phyloP scores from a whole-genome alignment of 371 early-diverging fungal genomes.

The Mycotypha africana region DNA sequence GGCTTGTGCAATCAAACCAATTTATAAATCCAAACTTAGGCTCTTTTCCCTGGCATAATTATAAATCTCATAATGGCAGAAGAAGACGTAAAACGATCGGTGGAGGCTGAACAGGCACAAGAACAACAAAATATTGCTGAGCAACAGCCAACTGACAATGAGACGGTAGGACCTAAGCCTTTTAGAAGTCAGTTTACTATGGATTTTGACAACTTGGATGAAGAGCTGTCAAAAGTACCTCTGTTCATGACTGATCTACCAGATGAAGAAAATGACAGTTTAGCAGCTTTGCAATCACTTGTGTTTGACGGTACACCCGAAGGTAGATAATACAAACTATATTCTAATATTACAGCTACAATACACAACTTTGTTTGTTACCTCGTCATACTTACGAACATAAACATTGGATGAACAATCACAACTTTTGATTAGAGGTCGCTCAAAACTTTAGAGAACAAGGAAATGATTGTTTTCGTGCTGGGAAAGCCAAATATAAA shows the following conservation, averaged over 20 bases:
- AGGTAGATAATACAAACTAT: constrained; percentile 43
- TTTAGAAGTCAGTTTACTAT: constrained; percentile 27
- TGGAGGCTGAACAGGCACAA: too few species aligned
- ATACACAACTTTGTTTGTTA: not conserved
- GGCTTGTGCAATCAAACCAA: too few species aligned
- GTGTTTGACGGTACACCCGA: constrained; percentile 94
- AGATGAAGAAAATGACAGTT: constrained; percentile 72
- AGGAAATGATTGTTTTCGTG: constrained; percentile 89
- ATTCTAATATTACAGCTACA: not conserved
- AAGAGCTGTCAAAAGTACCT: constrained; percentile 73
- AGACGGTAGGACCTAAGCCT: constrained; percentile 22
- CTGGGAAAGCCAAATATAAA: constrained; percentile 59
- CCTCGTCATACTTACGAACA: not conserved
- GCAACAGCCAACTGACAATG: not conserved
- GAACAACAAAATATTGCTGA: not conserved
- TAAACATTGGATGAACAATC: not conserved
- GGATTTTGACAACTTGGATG: constrained; percentile 47
- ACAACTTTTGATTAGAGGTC: constrained; percentile 59
- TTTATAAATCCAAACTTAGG: too few species aligned
- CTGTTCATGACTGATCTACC: constrained; percentile 88
- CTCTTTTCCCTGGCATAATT: too few species aligned
- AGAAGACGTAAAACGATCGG: too few species aligned
- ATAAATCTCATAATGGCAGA: too few species aligned
- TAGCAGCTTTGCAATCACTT: constrained; percentile 83
- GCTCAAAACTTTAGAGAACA: constrained; percentile 93